phyloP scores from a whole-genome alignment of 1,284 basidiomycete species.

The Meira nashicola region DNA sequence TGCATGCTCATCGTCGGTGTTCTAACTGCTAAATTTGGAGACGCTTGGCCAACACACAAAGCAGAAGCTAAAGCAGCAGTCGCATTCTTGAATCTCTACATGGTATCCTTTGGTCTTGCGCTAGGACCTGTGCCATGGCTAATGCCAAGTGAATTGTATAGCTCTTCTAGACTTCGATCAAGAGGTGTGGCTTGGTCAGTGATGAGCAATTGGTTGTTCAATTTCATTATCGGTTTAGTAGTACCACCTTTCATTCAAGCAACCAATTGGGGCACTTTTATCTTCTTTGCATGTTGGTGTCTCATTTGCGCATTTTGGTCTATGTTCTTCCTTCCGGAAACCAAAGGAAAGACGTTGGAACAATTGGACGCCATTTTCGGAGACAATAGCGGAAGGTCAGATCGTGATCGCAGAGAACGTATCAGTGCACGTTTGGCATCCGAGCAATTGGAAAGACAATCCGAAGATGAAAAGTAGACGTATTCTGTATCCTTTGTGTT shows the following conservation, averaged over 20 bases:
- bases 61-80: slow-evolving; percentile 21
- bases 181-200: slow-evolving; percentile 48
- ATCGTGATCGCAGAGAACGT: neutral
- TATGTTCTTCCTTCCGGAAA: slow-evolving; percentile 13
- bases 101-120: slow-evolving; percentile 15
- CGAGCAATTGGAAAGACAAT: neutral
- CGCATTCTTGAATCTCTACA: slow-evolving; percentile 14
- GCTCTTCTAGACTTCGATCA: slow-evolving; percentile 29
- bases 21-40: slow-evolving; percentile 9
- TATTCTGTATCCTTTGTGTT: too few relatives aligned
- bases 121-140: slow-evolving; percentile 26
- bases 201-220: slow-evolving; percentile 40
- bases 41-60: slow-evolving; percentile 18
- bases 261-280: slow-evolving; percentile 16
- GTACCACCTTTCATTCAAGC: slow-evolving; percentile 13
- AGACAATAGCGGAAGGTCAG: neutral
- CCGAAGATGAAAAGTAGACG: too few relatives aligned
- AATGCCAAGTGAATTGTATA: slow-evolving; percentile 44
- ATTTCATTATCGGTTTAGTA: slow-evolving; percentile 59
- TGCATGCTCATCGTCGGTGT: slow-evolving; percentile 17
- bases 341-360: slow-evolving; percentile 10
- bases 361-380: slow-evolving; percentile 3
- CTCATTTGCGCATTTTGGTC: slow-evolving; percentile 18
- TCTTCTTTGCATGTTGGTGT: slow-evolving; percentile 21
- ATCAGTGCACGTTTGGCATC: neutral